Conservation (phyloP, 192 early-diverging fungal species). For the Coemansia pectinata region DNA sequence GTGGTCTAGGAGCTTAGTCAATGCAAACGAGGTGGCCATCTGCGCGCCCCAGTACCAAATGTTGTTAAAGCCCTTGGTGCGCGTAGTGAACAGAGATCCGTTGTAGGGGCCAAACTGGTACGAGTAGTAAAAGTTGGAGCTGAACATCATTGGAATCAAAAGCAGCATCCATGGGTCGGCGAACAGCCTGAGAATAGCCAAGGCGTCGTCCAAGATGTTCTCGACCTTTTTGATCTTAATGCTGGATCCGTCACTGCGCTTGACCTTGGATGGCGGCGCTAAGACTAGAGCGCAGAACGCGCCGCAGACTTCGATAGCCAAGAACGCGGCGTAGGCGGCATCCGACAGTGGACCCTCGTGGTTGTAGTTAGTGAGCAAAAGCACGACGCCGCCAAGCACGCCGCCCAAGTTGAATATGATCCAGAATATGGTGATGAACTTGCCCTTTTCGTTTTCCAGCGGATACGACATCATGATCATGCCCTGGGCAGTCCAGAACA, state of each 20-base stretch:
- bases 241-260: conserved; percentile 61
- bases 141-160: conserved; percentile 67
- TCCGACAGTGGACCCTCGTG: conserved; percentile 42
- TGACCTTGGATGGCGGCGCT: conserved; percentile 59
- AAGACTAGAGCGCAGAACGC: conserved; percentile 59
- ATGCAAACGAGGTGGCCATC: conserved; percentile 62
- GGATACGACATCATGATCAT: conserved; percentile 89
- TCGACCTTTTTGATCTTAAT: conserved; percentile 63
- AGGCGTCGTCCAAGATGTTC: conserved; percentile 59
- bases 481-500: conserved; percentile 77
- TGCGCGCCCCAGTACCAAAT: conserved; percentile 72
- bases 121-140: conserved; percentile 78
- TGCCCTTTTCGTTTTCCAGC: conserved; percentile 76
- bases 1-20: conserved; percentile 64
- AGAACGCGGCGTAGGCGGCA: conserved; percentile 77
- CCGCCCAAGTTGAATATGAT: conserved; percentile 85
- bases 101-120: conserved; percentile 70
- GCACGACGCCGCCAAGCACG: conserved; percentile 74
- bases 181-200: conserved; percentile 59
- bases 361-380: conserved; percentile 64
- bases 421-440: conserved; percentile 86
- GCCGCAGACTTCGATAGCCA: conserved; percentile 68
- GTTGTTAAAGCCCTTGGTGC: conserved; percentile 70
- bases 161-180: conserved; percentile 64
- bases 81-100: conserved; percentile 64